Base-by-base conservation (phyloP, 441 rosid species). In the Mallotus repandus region DNA sequence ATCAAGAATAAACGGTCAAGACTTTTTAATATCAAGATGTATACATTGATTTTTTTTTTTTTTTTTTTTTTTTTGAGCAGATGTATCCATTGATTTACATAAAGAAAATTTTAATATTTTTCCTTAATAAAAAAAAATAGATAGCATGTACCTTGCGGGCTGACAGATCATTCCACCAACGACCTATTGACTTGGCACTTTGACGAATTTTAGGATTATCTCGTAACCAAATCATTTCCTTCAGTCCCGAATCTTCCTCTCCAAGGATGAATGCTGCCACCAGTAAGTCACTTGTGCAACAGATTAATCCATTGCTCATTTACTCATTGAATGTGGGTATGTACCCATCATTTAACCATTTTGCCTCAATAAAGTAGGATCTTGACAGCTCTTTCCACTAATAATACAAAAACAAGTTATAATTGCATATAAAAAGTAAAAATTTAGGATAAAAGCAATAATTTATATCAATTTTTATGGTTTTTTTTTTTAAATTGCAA, bases 91-190 rank as follows among this genome's bases (percentile, higher is more conserved):
- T 12, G 14, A 48, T 48, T 9, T 48, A 0, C 10, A 48, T 4
- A 48, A 48, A 48, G 2, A 48, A 1, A 29, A 10, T 0, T 11
- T 29, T 18, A 4, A 2, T 10, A 25, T 5, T 53, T 16, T 15
- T 45, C 32, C 46, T 2, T 14, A 16, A 4, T 5, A 5, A 0
- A 41, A 2, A 49, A 13, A n/a, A 10, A n/a, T n/a, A n/a, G n/a
- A 7, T 4, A 7, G 11, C 48, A 45, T 45, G 9, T 79, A 79
- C 82, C 79, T 62, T 38, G 6, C 69, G 77, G 18, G 70, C 7
- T 10, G 18, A 66, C 2, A 79, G 55, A 45, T 79, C 79, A 19
- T 73, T 72, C 72, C 64, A 69, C 12, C 75, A 74, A 35, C 84
- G 65, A 15, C 52, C 19, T 8, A 66, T 19, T 2, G 22, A 13